phyloP scores from a whole-genome alignment of 768 basidiomycete genomes.

The Suillus discolor region DNA sequence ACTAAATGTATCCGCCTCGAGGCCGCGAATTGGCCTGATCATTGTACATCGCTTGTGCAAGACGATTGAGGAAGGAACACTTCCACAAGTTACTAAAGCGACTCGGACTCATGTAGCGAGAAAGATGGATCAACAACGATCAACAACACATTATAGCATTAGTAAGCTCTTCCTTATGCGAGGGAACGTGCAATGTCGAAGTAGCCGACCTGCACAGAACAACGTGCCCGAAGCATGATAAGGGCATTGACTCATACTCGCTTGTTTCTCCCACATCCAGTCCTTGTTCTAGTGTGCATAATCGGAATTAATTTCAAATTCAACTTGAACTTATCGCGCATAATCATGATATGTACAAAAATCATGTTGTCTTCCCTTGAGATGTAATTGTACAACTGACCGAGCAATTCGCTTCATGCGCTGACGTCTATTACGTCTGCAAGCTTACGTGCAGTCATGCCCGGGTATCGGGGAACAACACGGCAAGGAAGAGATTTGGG shows the following conservation, averaged over 20 bases:
- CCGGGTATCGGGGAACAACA: constrained; percentile 23
- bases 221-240: not conserved
- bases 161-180: not conserved
- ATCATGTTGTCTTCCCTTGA: not conserved
- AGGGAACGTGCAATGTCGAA: too few species aligned
- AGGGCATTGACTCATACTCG: not conserved
- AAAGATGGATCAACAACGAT: not conserved
- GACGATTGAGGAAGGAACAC: not conserved
- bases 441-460: constrained; percentile 19
- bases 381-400: not conserved
- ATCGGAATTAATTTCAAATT: not conserved
- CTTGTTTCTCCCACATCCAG: not conserved
- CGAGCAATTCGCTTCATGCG: constrained; percentile 13
- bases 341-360: not conserved
- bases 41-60: not conserved
- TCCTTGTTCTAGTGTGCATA: not conserved
- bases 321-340: too few species aligned
- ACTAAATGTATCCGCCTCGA: not conserved
- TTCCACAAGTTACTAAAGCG: too few species aligned
- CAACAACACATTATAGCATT: not conserved
- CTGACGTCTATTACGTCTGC: constrained; percentile 15
- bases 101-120: not conserved
- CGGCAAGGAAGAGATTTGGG: constrained; percentile 32
- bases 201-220: not conserved
- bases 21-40: not conserved